Percentiles rank a stretch among this genome's conserved stretches.
phyloP scores from a whole-genome alignment of 306 rosid genomes.

The Cajanus cajan region DNA sequence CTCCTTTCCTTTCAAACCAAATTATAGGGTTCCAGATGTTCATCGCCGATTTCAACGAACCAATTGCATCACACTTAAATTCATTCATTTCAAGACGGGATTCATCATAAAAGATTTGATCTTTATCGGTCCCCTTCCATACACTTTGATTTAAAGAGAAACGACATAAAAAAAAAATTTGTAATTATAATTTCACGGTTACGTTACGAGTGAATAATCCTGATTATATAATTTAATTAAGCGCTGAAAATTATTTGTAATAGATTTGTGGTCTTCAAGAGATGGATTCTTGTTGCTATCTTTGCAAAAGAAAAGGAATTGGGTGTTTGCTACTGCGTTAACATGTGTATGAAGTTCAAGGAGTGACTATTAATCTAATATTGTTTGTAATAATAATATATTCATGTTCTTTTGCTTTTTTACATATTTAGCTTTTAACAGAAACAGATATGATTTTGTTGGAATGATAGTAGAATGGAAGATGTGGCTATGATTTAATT shows the following conservation, averaged over 20 bases:
- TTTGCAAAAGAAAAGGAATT: background rate
- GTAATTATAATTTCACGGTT: background rate
- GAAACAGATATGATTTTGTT: background rate
- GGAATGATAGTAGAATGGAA: background rate
- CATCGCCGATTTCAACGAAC: background rate
- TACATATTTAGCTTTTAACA: background rate
- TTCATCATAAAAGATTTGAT: background rate
- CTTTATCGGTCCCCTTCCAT: background rate
- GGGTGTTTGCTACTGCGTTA: background rate
- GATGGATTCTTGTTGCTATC: background rate
- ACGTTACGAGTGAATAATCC: background rate
- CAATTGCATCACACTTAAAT: background rate
- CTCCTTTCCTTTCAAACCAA: background rate
- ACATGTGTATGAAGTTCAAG: background rate
- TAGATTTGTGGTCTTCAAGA: background rate
- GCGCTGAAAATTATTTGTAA: background rate
- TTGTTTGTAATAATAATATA: background rate
- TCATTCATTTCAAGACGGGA: background rate
- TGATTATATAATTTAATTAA: background rate
- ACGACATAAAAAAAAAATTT: background rate
- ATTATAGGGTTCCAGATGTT: background rate
- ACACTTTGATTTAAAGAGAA: background rate
- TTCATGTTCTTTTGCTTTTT: background rate
- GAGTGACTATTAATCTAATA: background rate
- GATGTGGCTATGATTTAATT: background rate